Evolutionary conservation across 805 yeast species (phyloP).

Genomic region (Saccharomycopsis guyanensis): DNA sequence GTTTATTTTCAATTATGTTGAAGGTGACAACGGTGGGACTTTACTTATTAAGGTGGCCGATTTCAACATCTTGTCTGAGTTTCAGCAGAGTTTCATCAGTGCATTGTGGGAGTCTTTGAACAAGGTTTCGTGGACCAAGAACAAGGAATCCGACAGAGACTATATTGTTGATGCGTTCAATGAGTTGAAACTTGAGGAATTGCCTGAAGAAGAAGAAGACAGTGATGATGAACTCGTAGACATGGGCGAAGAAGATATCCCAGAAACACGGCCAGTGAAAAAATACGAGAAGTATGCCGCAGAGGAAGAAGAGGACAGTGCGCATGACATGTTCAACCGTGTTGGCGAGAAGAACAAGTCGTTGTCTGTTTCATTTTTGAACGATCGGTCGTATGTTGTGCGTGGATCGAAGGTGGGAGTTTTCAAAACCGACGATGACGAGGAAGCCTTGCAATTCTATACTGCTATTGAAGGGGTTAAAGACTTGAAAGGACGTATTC

Average conservation of each 20-base stretch:
- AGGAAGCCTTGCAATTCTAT: conserved; percentile 47
- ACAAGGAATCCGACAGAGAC: conserved; percentile 39
- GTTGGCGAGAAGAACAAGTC: conserved; percentile 47
- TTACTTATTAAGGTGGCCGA: conserved; percentile 53
- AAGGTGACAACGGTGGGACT: conserved; percentile 37
- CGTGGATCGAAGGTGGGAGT: conserved; percentile 79
- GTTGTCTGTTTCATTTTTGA: conserved; percentile 61
- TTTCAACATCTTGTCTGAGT: conserved; percentile 34
- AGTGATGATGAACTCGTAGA: conserved; percentile 26
- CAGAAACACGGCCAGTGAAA: conserved; percentile 25
- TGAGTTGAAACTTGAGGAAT: conserved; percentile 33
- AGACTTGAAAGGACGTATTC: conserved; percentile 37
- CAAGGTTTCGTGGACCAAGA: conserved; percentile 39
- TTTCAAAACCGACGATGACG: conserved; percentile 48
- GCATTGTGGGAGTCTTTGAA: conserved; percentile 58
- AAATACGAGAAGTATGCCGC: conserved; percentile 29
- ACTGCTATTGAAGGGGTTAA: conserved; percentile 61
- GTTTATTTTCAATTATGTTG: conserved; percentile 57
- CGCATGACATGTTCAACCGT: conserved; percentile 17
- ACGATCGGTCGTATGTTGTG: conserved; percentile 70
- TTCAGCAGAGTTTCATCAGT: conserved; percentile 45
- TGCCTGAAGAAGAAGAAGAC: conserved; percentile 26
- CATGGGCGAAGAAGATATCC: conserved; percentile 28
- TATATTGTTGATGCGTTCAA: conserved; percentile 51
- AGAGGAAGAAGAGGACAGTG: conserved; percentile 31